phyloP scores from a whole-genome alignment of 2,329 filamentous ascomycete species.

The Hypoxylon sp. region DNA sequence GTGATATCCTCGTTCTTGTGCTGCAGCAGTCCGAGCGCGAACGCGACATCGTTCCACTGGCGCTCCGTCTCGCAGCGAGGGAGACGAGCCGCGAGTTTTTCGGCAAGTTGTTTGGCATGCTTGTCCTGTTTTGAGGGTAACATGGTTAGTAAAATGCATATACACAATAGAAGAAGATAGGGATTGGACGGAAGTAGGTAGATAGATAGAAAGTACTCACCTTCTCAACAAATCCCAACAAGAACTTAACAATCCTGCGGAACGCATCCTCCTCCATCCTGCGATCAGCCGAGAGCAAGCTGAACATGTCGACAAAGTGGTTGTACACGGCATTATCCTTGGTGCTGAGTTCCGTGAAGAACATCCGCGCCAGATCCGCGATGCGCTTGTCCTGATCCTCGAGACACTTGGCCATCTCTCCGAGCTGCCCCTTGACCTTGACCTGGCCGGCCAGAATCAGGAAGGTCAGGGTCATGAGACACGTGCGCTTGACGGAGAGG shows the following conservation, averaged over 20 bases:
- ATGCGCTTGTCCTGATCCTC: slow-evolving; percentile 96
- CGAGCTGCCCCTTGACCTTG: slow-evolving; percentile 98
- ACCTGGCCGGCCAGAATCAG: slow-evolving; percentile 96
- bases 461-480: slow-evolving; percentile 98
- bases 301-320: slow-evolving; percentile 99
- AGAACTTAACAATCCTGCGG: slow-evolving; percentile 86
- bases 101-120: slow-evolving; percentile 91
- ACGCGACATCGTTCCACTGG: slow-evolving; percentile 98
- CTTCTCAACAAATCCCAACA: slow-evolving; percentile 97
- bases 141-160: slow-evolving; percentile 23
- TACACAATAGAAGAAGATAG: background rate
- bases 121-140: slow-evolving; percentile 87
- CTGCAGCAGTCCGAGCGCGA: slow-evolving; percentile 85
- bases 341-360: slow-evolving; percentile 95
- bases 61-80: slow-evolving; percentile 88
- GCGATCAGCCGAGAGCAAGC: slow-evolving; percentile 80
- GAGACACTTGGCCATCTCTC: slow-evolving; percentile 98
- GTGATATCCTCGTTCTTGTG: slow-evolving; percentile 93
- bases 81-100: slow-evolving; percentile 89
- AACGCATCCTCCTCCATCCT: slow-evolving; percentile 87
- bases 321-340: slow-evolving; percentile 99
- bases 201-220: slow-evolving; percentile 57
- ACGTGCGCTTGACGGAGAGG: slow-evolving; percentile 92
- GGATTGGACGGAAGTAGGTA: background rate
- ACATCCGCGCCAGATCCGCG: slow-evolving; percentile 93